These are phyloP conservation scores for Solanum ossicruentum DNA, from an alignment of 257 asterid species.

Conservation along the genomic window DNA sequence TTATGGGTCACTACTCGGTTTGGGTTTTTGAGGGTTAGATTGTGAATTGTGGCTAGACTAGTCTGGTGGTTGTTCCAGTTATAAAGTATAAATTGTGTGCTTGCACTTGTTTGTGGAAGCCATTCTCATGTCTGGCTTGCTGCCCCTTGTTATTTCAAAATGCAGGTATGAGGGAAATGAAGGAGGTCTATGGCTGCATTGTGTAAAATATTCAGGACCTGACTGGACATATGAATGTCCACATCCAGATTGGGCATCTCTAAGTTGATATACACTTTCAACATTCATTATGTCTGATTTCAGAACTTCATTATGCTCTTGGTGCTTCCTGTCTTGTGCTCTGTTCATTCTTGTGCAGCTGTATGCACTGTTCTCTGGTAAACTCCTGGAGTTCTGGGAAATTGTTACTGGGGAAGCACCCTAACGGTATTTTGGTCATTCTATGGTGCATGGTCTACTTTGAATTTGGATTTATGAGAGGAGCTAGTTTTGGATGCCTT, in stretches of 20 bases:
- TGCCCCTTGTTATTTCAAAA: neutral
- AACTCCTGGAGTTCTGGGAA: neutral
- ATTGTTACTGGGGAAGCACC: neutral
- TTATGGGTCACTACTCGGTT: neutral
- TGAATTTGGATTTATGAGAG: neutral
- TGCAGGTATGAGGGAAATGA: conserved; percentile 76
- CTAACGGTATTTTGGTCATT: neutral
- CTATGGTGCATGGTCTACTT: neutral
- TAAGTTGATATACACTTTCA: neutral
- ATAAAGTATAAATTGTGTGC: neutral
- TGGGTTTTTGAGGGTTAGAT: neutral
- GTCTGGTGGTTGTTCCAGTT: neutral
- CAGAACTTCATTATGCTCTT: neutral
- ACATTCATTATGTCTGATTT: neutral
- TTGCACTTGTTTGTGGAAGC: neutral
- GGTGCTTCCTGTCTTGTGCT: neutral
- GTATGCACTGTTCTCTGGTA: neutral
- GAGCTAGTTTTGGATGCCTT: neutral
- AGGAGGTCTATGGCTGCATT: conserved; percentile 89
- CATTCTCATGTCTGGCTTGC: neutral
- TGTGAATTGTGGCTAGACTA: neutral
- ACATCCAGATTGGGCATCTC: conserved; percentile 64
- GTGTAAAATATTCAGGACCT: conserved; percentile 70
- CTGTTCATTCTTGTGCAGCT: neutral
- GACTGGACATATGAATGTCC: conserved; percentile 82